Percentiles rank a stretch among this genome's conserved stretches.
Conservation (phyloP, 371 early-diverging fungal genomes). For the Funneliformis caledonium region DNA sequence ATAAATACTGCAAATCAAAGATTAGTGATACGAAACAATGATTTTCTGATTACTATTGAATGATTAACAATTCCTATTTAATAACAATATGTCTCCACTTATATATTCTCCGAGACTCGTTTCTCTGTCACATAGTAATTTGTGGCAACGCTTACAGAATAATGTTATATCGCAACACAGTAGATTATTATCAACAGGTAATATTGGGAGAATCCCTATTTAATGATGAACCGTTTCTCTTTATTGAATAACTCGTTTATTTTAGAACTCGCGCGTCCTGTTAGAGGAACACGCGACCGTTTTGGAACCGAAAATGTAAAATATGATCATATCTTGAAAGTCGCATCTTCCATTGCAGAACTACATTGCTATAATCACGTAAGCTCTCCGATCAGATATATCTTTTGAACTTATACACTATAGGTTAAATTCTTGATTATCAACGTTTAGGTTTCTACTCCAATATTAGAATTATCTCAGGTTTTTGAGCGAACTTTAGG, state of each 20-base stretch:
- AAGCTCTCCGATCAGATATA: neutral
- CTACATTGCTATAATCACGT: constrained; percentile 56
- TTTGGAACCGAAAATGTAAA: constrained; percentile 50
- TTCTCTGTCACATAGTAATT: too few species aligned
- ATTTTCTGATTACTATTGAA: too few species aligned
- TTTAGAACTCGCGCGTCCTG: constrained; percentile 45
- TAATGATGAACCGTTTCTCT: too few species aligned
- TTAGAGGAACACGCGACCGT: constrained; percentile 62
- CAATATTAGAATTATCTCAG: constrained; percentile 63
- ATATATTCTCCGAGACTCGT: too few species aligned
- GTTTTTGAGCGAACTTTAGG: constrained; percentile 66
- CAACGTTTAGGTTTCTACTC: constrained; percentile 55
- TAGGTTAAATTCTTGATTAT: neutral
- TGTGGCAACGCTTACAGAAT: too few species aligned
- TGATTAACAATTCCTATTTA: too few species aligned
- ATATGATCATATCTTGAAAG: constrained; percentile 48
- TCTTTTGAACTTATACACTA: neutral
- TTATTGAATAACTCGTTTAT: neutral
- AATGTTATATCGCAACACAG: too few species aligned
- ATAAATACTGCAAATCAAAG: too few species aligned
- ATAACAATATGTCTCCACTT: too few species aligned
- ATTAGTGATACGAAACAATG: too few species aligned
- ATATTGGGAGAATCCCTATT: too few species aligned
- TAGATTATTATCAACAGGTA: too few species aligned
- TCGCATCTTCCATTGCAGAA: constrained; percentile 48